Evolutionary conservation across 108 stramenopile species (phyloP).

Genomic region (Nannochloropsis oceanica): DNA sequence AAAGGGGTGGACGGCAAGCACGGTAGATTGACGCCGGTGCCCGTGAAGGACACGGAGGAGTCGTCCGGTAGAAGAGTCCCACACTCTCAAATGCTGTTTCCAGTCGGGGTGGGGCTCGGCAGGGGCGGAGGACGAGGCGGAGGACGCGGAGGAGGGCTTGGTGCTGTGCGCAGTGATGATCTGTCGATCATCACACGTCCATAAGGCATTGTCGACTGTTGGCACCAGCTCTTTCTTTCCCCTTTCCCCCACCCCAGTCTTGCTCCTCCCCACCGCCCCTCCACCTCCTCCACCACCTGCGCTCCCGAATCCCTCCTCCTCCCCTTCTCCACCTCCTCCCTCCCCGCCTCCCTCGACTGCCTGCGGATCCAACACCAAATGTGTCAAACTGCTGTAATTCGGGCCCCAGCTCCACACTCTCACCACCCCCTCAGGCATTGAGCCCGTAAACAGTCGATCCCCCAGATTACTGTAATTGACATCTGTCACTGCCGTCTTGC

Average conservation of each 20-base stretch:
- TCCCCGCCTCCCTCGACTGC: neutral
- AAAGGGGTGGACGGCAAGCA: constrained; percentile 19
- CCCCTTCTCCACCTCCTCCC: neutral
- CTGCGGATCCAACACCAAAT: neutral
- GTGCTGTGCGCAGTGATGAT: constrained; percentile 24
- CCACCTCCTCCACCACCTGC: neutral
- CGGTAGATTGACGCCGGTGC: neutral
- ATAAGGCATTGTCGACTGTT: constrained; percentile 12
- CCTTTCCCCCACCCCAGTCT: neutral
- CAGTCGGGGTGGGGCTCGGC: neutral
- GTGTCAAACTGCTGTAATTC: neutral
- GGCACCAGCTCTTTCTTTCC: neutral
- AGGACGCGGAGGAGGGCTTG: neutral
- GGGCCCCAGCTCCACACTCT: constrained; percentile 27
- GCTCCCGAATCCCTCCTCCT: neutral
- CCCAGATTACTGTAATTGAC: constrained; percentile 17
- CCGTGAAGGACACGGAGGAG: constrained; percentile 3
- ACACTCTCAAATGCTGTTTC: constrained; percentile 5
- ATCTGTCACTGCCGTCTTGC: constrained; percentile 28
- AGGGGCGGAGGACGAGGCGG: too few species aligned
- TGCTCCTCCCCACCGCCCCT: neutral
- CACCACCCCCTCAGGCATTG: constrained; percentile 23
- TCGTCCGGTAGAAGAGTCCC: constrained; percentile 22
- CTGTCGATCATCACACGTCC: constrained; percentile 29
- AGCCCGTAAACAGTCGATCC: constrained; percentile 30